Conservation (phyloP, 257 asterid genomes). For the Thymus quinquecostatus region DNA sequence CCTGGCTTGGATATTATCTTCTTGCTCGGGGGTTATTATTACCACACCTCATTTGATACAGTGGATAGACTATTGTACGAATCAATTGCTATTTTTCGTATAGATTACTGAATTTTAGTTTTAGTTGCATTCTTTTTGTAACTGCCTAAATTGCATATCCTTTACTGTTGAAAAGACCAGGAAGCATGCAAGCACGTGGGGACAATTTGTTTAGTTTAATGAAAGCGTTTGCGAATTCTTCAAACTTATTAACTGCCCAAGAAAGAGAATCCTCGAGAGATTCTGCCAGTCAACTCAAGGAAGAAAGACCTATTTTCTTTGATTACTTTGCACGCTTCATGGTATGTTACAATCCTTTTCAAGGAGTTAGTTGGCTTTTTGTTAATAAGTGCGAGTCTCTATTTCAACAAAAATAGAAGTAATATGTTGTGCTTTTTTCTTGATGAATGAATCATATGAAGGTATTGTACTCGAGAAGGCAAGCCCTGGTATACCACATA, state of each 20-base stretch:
- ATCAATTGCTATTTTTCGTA: constrained; percentile 64
- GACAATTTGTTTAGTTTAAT: constrained; percentile 75
- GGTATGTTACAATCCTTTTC: constrained; percentile 54
- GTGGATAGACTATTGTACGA: constrained; percentile 99
- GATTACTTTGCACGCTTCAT: constrained; percentile 72
- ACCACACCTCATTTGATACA: constrained; percentile 94
- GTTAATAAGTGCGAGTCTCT: constrained; percentile 16
- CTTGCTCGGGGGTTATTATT: constrained; percentile 92
- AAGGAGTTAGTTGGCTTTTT: constrained; percentile 33
- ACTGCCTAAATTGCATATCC: constrained; percentile 38
- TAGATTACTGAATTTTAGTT: constrained; percentile 42
- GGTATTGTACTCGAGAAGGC: constrained; percentile 77
- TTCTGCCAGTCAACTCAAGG: constrained; percentile 45
- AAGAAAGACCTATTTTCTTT: constrained; percentile 70
- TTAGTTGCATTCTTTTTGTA: constrained; percentile 28
- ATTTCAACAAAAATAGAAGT: constrained; percentile 19
- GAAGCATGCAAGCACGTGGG: constrained; percentile 99
- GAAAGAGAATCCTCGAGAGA: constrained; percentile 60
- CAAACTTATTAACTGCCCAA: constrained; percentile 72
- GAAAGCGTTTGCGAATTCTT: constrained; percentile 82
- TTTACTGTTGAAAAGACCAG: constrained; percentile 65
- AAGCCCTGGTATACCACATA: constrained; percentile 73
- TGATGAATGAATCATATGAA: constrained; percentile 44
- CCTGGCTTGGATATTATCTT: constrained; percentile 98
- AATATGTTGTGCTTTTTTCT: constrained; percentile 15